Evolutionary conservation across 441 rosid species (phyloP).

Genomic region (Croton setiger): DNA sequence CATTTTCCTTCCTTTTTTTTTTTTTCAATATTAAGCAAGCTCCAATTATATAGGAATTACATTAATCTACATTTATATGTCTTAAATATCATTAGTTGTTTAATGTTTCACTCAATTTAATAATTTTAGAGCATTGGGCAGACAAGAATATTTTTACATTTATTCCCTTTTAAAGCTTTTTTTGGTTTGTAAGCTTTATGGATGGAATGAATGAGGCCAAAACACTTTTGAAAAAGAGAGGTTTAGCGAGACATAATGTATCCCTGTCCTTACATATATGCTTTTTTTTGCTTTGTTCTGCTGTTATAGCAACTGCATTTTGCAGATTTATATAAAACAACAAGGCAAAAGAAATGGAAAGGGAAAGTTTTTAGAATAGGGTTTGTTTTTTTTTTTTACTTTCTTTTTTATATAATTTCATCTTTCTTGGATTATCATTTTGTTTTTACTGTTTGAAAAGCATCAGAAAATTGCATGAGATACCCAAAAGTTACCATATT

Average conservation of each 20-base stretch:
- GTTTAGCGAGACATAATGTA: slow-evolving; percentile 32
- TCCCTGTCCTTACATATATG: slow-evolving; percentile 25
- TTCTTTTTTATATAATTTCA: neutral
- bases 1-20: slow-evolving; percentile 3
- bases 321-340: slow-evolving; percentile 5
- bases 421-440: neutral
- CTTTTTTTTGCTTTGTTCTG: slow-evolving; percentile 32
- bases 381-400: neutral
- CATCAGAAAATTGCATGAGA: neutral
- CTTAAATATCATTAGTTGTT: neutral
- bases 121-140: neutral
- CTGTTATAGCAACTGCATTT: slow-evolving; percentile 30
- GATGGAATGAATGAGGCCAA: slow-evolving; percentile 46
- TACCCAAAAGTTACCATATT: neutral
- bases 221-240: slow-evolving; percentile 34
- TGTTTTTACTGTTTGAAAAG: slow-evolving; percentile 6
- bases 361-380: slow-evolving; percentile 11
- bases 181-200: slow-evolving; percentile 29
- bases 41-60: too few species aligned
- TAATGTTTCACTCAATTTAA: neutral
- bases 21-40: too few species aligned
- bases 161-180: slow-evolving; percentile 20
- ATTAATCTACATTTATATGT: too few species aligned
- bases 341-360: neutral
- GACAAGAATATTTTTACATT: slow-evolving; percentile 1